phyloP scores from a whole-genome alignment of 2,329 filamentous ascomycete species.

The Celoporthe dispersa region DNA sequence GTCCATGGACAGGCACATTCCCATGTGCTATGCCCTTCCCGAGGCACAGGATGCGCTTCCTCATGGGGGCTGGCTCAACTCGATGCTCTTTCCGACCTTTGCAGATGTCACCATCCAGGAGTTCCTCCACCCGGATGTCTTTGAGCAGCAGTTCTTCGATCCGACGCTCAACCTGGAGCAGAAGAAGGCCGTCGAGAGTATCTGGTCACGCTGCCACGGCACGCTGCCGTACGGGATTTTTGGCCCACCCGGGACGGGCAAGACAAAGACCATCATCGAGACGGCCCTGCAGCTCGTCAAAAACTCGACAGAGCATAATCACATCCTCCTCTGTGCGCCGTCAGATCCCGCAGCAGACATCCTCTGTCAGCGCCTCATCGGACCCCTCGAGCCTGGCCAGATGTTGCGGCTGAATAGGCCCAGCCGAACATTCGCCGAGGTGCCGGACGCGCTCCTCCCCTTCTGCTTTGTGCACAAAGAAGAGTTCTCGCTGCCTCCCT shows the following conservation, averaged over 20 bases:
- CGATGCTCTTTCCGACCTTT: constrained; percentile 34
- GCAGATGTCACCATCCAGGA: constrained; percentile 32
- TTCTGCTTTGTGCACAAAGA: constrained; percentile 31
- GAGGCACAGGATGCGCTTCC: constrained; percentile 27
- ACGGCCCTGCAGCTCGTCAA: constrained; percentile 32
- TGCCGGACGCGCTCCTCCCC: constrained; percentile 30
- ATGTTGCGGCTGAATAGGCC: constrained; percentile 34
- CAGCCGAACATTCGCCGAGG: constrained; percentile 31
- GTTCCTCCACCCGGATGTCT: constrained; percentile 28
- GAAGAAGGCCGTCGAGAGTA: constrained; percentile 33
- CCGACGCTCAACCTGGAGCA: constrained; percentile 32
- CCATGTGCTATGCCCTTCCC: constrained; percentile 30
- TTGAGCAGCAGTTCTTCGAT: constrained; percentile 29
- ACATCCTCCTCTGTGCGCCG: constrained; percentile 35
- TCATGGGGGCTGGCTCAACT: constrained; percentile 30
- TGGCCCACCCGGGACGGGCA: constrained; percentile 35
- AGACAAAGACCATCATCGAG: constrained; percentile 36
- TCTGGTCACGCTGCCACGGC: constrained; percentile 33
- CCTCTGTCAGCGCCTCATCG: constrained; percentile 30
- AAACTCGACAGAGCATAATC: constrained; percentile 26
- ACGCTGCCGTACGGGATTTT: constrained; percentile 36
- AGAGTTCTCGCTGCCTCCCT: constrained; percentile 30
- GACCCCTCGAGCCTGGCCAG: constrained; percentile 26
- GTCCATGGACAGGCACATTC: constrained; percentile 20
- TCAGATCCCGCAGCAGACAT: constrained; percentile 35